Percentiles rank a stretch among this genome's conserved stretches.
These are phyloP conservation scores for Ceratocystis colombiana DNA, from an alignment of 2,329 filamentous ascomycete genomes.

Conservation along the genomic window DNA sequence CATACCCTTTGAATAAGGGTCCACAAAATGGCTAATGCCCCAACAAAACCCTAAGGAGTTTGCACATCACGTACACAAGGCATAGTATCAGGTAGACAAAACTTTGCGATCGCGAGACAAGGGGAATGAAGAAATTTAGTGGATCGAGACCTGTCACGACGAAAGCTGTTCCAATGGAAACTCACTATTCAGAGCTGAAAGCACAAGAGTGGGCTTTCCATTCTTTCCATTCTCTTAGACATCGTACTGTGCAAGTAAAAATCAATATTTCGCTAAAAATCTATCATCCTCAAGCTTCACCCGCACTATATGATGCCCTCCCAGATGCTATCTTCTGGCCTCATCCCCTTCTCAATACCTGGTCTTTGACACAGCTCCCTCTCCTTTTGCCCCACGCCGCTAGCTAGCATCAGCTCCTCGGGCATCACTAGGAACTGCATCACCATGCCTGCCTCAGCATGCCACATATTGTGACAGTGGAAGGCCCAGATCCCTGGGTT, in stretches of 20 bases:
- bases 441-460: constrained; percentile 46
- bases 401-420: constrained; percentile 1
- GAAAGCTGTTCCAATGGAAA: too few relatives aligned
- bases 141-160: too few relatives aligned
- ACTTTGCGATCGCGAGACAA: too few relatives aligned
- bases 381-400: constrained; percentile 25
- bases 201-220: too few relatives aligned
- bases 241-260: background rate
- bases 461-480: constrained; percentile 51
- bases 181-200: too few relatives aligned
- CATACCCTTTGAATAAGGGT: too few relatives aligned
- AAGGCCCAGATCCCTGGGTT: constrained; percentile 50
- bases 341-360: constrained; percentile 31
- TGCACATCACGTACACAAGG: too few relatives aligned
- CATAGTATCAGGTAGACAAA: too few relatives aligned
- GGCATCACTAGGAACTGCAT: constrained; percentile 44
- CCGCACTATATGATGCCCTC: constrained; percentile 29
- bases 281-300: background rate
- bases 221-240: too few relatives aligned
- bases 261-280: background rate
- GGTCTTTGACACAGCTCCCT: constrained; percentile 30
- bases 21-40: too few relatives aligned
- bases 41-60: too few relatives aligned
- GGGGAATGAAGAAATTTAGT: too few relatives aligned
- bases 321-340: constrained; percentile 34